Evolutionary conservation across 176 grass and related monocot species (phyloP).

Genomic region (Puya raimondii): DNA sequence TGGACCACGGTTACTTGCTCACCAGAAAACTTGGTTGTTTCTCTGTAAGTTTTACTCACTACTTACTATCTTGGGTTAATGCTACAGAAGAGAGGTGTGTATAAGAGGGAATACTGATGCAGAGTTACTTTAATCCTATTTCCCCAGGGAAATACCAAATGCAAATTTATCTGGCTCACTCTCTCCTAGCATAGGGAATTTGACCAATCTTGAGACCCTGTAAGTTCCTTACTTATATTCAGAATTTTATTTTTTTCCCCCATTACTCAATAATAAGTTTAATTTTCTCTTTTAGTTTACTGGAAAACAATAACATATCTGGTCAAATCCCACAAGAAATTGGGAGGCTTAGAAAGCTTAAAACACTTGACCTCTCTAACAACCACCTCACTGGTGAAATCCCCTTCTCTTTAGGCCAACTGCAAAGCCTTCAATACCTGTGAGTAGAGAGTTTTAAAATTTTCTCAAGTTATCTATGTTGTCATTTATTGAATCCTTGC

Average conservation of each 20-base stretch:
- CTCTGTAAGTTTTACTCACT: slow-evolving; percentile 36
- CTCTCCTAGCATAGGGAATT: slow-evolving; percentile 63
- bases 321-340: slow-evolving; percentile 65
- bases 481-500: not conserved
- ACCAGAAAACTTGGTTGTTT: slow-evolving; percentile 36
- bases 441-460: slow-evolving; percentile 31
- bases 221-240: slow-evolving; percentile 23
- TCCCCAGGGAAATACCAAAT: slow-evolving; percentile 49
- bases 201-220: slow-evolving; percentile 72
- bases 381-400: slow-evolving; percentile 59
- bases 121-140: not conserved
- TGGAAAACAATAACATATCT: slow-evolving; percentile 88
- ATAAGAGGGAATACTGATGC: not conserved
- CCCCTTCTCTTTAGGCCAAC: slow-evolving; percentile 51
- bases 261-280: not conserved
- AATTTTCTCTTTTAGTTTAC: slow-evolving; percentile 35
- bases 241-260: not conserved
- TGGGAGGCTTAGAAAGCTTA: slow-evolving; percentile 63
- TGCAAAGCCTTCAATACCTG: slow-evolving; percentile 74
- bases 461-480: slow-evolving; percentile 6
- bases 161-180: slow-evolving; percentile 72
- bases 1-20: slow-evolving; percentile 79
- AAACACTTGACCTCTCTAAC: slow-evolving; percentile 80
- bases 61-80: not conserved
- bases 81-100: not conserved